Evolutionary conservation across 208 protist genomes (phyloP).

Genomic region (Vickermania spadyakhi): DNA sequence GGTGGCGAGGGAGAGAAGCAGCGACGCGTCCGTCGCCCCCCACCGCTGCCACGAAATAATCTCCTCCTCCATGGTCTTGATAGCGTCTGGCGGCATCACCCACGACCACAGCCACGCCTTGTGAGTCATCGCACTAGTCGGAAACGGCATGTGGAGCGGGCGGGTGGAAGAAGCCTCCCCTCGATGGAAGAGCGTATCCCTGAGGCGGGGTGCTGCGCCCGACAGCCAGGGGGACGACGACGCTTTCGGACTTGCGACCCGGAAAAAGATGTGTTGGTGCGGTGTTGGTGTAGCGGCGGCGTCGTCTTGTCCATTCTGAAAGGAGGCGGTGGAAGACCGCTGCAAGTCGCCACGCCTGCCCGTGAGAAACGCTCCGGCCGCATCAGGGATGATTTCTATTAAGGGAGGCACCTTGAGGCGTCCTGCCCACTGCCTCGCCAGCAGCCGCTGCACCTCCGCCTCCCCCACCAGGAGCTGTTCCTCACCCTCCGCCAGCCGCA

Average conservation of each 20-base stretch:
- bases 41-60: slow-evolving; percentile 46
- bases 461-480: background rate
- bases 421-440: too few species aligned
- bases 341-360: background rate
- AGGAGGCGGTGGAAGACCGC: background rate
- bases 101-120: slow-evolving; percentile 33
- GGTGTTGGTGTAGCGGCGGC: too few species aligned
- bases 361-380: background rate
- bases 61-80: slow-evolving; percentile 31
- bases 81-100: slow-evolving; percentile 11
- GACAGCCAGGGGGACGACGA: too few species aligned
- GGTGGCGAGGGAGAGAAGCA: slow-evolving; percentile 57
- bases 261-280: too few species aligned
- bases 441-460: background rate
- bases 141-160: too few species aligned
- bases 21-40: slow-evolving; percentile 37
- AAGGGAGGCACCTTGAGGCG: background rate
- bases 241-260: too few species aligned
- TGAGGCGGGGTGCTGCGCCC: too few species aligned
- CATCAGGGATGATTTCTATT: background rate
- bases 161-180: too few species aligned
- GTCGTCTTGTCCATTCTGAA: too few species aligned
- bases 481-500: background rate
- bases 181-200: too few species aligned
- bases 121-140: too few species aligned